These are phyloP conservation scores for Starmerella bombi DNA, from an alignment of 805 yeast species.

Conservation along the genomic window DNA sequence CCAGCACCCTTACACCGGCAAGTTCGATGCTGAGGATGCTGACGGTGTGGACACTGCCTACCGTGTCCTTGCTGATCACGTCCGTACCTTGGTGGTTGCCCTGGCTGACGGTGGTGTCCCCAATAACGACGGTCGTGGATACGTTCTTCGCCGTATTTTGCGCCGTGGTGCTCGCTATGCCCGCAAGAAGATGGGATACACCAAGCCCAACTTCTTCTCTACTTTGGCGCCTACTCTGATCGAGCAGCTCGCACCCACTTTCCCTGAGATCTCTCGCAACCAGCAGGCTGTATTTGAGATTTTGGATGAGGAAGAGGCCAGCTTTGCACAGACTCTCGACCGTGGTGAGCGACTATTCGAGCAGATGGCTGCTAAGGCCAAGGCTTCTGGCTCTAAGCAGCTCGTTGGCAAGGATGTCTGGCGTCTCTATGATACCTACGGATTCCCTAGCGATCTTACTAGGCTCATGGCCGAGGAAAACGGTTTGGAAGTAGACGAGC, in stretches of 20 bases:
- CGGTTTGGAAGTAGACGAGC: conserved; percentile 81
- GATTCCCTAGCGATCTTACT: conserved; percentile 97
- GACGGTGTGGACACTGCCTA: conserved; percentile 98
- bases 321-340: conserved; percentile 89
- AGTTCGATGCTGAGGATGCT: conserved; percentile 78
- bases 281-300: conserved; percentile 72
- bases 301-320: conserved; percentile 87
- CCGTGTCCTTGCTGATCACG: conserved; percentile 96
- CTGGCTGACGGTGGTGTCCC: conserved; percentile 98
- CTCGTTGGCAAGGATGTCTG: conserved; percentile 91
- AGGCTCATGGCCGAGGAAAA: conserved; percentile 98
- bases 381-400: conserved; percentile 57
- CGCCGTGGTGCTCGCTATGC: conserved; percentile 97
- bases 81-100: conserved; percentile 91
- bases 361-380: conserved; percentile 76
- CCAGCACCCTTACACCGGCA: conserved; percentile 80
- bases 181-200: conserved; percentile 89
- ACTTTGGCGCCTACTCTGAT: conserved; percentile 85
- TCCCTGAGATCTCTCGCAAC: conserved; percentile 79
- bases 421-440: conserved; percentile 96
- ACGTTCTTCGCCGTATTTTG: conserved; percentile 88
- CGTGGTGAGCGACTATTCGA: conserved; percentile 96
- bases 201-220: conserved; percentile 88
- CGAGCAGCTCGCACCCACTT: conserved; percentile 70
- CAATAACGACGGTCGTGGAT: conserved; percentile 97